phyloP scores from a whole-genome alignment of 2,329 filamentous ascomycete genomes.

The Penicillium sp. region DNA sequence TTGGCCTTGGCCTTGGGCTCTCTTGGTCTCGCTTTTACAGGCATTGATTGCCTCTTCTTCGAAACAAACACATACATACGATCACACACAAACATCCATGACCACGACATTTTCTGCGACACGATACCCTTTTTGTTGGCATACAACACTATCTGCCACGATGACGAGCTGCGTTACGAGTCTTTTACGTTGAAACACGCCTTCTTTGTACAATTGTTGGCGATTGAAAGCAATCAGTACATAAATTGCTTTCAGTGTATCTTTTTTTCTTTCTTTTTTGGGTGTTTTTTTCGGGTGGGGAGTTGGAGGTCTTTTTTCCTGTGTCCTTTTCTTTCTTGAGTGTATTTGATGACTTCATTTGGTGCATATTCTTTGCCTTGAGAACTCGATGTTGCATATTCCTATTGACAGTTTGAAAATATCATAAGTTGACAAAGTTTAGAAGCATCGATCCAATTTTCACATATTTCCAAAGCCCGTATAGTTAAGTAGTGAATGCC shows the following conservation, averaged over 20 bases:
- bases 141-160: background rate
- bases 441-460: background rate
- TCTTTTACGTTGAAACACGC: conserved; percentile 3
- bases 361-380: conserved; percentile 1
- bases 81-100: conserved; percentile 1
- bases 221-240: background rate
- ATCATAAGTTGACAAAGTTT: background rate
- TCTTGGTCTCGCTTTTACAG: background rate
- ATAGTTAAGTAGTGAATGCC: background rate
- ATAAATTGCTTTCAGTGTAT: conserved; percentile 4
- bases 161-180: conserved; percentile 1
- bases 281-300: background rate
- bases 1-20: background rate
- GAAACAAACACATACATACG: background rate
- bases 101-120: conserved; percentile 8
- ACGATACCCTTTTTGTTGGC: conserved; percentile 8
- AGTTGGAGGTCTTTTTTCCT: background rate
- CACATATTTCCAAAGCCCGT: background rate
- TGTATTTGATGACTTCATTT: conserved; percentile 1
- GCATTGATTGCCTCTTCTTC: background rate
- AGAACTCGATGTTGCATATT: background rate
- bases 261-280: background rate
- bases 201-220: conserved; percentile 3
- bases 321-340: background rate
- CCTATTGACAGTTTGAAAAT: background rate